Evolutionary conservation across 371 early-diverging fungal species (phyloP), one percentile per base, ranked within the genome.

Genomic region (Mortierella sp.): DNA sequence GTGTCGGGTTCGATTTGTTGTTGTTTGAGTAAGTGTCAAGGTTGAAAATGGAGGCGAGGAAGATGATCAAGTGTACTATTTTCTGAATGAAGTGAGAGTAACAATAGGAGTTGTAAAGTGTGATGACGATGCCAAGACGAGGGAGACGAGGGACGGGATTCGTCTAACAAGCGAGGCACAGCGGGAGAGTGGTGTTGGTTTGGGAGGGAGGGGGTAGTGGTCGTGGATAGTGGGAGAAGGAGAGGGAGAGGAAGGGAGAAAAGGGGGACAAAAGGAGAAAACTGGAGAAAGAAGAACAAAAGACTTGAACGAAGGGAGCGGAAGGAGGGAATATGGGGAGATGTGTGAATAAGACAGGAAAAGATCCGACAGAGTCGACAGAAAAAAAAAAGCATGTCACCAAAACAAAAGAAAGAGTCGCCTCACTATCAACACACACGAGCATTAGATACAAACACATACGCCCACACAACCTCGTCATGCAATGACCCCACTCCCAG

Each of bases 91-190:
- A 13, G 29, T 13, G 47, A 31, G 14, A 29, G 45, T 34, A 14
- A 45, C 29, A 19, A 16, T 29, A 19, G 44, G 26, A 66, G 37
- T 39, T 13, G 16, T 6, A 50, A 37, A 37, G 19, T 41, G 22
- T 26, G 44, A 19, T 52, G 26, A 47, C 53, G 37, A 68, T 39
- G 50, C 68, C 47, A 68, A 68, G 68, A 34, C 39, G 50, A 52
- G 10, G 26, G 41, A 41, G 39, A 13, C 8, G 22, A 44, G 22
- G 68, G 19, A 68, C 19, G 4, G 34, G 41, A 37, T 58, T n/a
- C 61, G 61, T 22, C 61, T 3, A 58, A 22, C 34, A 34, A 58
- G 34, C 22, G 61, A 31, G 47, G 58, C 58, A 58, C 40, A 58
- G 68, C 44, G 13, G 66, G 44, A 43, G 39, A 5, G 47, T n/a